Evolutionary conservation across 306 rosid species (phyloP), one percentile per base, ranked within the genome.

Genomic region (Pyrus bretschneideri): DNA sequence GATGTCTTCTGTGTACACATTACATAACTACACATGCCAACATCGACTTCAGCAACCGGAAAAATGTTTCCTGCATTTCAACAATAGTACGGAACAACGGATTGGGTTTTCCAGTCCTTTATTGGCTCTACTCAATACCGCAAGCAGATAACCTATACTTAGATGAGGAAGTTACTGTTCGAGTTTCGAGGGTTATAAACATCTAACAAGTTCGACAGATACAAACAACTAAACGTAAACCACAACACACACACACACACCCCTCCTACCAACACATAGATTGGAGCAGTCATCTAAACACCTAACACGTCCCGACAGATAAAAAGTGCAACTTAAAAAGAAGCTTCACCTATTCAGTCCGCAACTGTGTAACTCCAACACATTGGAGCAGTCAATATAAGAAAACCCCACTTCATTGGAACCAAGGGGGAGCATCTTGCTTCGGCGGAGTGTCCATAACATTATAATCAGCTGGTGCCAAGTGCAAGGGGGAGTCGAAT

Each of bases 351-450:
- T 33, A 19, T 5, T 67, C 2, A 18, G 52, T n/a, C 15, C 17
- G 9, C 14, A 21, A 42, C 58, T 22, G 68, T 59, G 27, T 27
- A 23, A 14, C 59, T 22, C 35, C 10, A 6, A 14, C 38, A 8
- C 57, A 72, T 73, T 69, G 49, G 66, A 54, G 76, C 59, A 52
- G 76, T 52, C 72, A 19, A 65, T 2, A 44, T 17, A 46, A 25
- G 52, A 30, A 58, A 59, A 60, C 67, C 77, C 65, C n/a, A 70
- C 73, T 67, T 87, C 80, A 87, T 21, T 67, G 75, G 82, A 77
- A 82, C 91, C 91, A 87, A 35, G 78, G 19, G 51, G 86, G 40
- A 71, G 70, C 76, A 25, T 84, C 88, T 82, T 80, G 88, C 81
- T 86, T 84, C 10, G 75, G 80, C 71, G 71, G 70, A 59, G 71